Base-by-base conservation (phyloP, 352 stramenopile genomes). In the Phytopythium helicoides region DNA sequence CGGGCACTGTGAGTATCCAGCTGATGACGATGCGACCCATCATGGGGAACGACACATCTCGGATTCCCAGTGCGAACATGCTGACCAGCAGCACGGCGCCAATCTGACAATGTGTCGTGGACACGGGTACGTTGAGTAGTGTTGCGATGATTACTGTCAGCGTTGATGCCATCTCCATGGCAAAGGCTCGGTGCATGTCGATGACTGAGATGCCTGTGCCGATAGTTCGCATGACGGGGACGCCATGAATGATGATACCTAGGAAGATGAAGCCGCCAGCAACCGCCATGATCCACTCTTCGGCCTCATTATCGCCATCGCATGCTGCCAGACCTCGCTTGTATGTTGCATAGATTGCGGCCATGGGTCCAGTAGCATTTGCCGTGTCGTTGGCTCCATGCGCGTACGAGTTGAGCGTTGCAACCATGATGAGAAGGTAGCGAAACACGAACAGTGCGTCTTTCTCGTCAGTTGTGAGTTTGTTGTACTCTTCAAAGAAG, bases 381-480 rank as follows among this genome's bases (percentile, higher is more conserved):
- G 81, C 78, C 2, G 87, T 76, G 57, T 95, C 83, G 60, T 92
- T 93, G 22, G 81, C 73, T 33, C 85, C 85, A 61, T 95, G 85
- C 8, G 70, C 66, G 63, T 89, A 93, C 18, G 80, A 84, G 51
- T 86, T 75, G 18, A 91, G 54, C 35, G 60, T 79, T 36, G 81
- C 72, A 16, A 85, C 87, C 38, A 92, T 66, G 40, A 94, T 73
- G 56, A 93, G 73, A 28, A 92, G 47, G 61, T 81, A 86, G 46
- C 67, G 85, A 58, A 71, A 69, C 56, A 67, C 60, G 35, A 47
- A 71, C 56, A 68, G 64, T 40, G 65, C 62, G 50, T 71, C 62
- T 37, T 80, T 53, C 37, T 85, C 47, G 33, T 71, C 54, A 4
- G 64, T 47, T 15, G 56, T 57, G 6, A 80, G 53, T 6, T 58